Conservation (phyloP, 139 green algal genomes). For the Chlamydomonas applanata region DNA sequence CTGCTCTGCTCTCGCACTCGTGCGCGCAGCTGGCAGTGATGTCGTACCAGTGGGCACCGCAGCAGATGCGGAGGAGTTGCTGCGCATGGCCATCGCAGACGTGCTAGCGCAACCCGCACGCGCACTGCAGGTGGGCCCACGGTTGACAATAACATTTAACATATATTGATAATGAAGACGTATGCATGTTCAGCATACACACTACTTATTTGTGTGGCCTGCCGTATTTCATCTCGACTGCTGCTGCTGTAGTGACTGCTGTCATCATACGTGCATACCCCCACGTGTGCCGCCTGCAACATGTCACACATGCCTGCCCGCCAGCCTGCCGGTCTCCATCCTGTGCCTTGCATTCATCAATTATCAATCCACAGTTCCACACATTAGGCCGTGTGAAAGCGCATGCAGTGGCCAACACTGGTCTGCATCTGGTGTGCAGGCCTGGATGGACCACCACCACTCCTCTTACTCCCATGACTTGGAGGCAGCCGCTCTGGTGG, state of each 20-base stretch:
- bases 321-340: too few species aligned
- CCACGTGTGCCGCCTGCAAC: too few species aligned
- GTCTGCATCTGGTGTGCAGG: conserved; percentile 29
- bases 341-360: not conserved
- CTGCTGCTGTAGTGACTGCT: not conserved
- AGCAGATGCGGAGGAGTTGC: not conserved
- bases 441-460: conserved; percentile 67
- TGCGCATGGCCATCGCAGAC: not conserved
- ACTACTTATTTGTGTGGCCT: too few species aligned
- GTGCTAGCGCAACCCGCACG: not conserved
- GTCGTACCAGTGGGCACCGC: not conserved
- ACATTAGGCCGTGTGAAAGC: not conserved
- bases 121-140: not conserved
- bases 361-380: not conserved
- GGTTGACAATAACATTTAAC: not conserved
- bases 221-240: too few species aligned
- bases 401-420: not conserved
- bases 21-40: not conserved
- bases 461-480: conserved; percentile 62
- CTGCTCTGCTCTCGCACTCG: not conserved
- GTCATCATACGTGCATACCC: not conserved
- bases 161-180: not conserved
- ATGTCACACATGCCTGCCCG: too few species aligned
- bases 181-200: not conserved
- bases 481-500: conserved; percentile 46